Evolutionary conservation across 208 protist species (phyloP).

Genomic region (Leishmania tarentolae): DNA sequence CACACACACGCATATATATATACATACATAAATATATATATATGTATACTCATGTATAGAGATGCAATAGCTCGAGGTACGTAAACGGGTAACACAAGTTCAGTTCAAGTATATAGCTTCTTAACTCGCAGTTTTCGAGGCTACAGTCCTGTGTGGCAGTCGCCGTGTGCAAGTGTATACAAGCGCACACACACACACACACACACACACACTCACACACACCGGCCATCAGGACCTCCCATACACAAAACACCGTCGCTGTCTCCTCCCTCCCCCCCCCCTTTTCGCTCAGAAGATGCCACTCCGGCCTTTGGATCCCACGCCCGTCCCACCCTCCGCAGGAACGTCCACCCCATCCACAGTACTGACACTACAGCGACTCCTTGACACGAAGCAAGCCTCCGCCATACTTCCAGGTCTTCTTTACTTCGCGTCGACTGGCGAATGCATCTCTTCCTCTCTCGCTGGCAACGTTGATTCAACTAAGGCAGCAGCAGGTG

Average conservation of each 20-base stretch:
- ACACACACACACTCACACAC: too few relatives aligned
- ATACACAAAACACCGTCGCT: neutral
- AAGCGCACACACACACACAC: too few relatives aligned
- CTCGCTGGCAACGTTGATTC: too few relatives aligned
- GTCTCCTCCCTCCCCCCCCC: neutral
- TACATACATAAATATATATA: too few relatives aligned
- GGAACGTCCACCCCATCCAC: neutral
- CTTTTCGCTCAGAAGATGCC: neutral
- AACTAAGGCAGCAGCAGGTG: neutral
- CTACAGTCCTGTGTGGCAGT: too few relatives aligned
- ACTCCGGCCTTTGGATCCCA: neutral
- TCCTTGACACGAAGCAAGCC: constrained; percentile 49
- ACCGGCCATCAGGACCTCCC: neutral
- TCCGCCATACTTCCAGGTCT: constrained; percentile 55
- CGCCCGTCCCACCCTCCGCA: neutral
- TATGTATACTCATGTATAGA: too few relatives aligned
- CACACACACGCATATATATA: too few relatives aligned
- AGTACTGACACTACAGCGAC: constrained; percentile 23
- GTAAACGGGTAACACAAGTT: too few relatives aligned
- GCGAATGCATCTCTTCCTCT: constrained; percentile 35
- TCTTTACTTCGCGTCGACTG: constrained; percentile 64
- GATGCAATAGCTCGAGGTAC: too few relatives aligned
- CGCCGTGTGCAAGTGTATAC: too few relatives aligned
- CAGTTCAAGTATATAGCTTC: too few relatives aligned
- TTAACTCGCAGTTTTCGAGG: too few relatives aligned